These are phyloP conservation scores for Suillus decipiens DNA, from an alignment of 768 basidiomycete genomes.

Conservation along the genomic window DNA sequence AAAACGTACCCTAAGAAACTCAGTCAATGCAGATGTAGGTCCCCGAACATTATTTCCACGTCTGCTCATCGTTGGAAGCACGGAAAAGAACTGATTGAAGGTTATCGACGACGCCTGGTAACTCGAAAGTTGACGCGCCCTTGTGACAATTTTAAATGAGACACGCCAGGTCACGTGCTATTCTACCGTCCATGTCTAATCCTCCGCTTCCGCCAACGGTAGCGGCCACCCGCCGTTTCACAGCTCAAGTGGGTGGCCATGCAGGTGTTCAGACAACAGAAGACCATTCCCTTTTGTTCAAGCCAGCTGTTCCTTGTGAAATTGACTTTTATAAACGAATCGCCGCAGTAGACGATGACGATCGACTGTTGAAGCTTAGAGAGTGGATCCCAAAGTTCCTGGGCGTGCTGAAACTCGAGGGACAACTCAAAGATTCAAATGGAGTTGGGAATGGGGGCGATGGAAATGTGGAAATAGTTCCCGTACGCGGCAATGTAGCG, in stretches of 20 bases:
- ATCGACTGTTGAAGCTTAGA: constrained; percentile 40
- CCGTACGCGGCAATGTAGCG: constrained; percentile 23
- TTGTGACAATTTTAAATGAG: constrained; percentile 6
- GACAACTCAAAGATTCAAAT: constrained; percentile 29
- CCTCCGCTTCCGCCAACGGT: constrained; percentile 18
- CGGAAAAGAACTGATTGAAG: background rate
- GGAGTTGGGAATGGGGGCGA: constrained; percentile 14
- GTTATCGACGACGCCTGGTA: too few species aligned
- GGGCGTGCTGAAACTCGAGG: constrained; percentile 79
- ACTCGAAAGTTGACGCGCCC: background rate
- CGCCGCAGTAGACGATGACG: constrained; percentile 35
- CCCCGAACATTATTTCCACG: constrained; percentile 67
- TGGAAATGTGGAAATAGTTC: constrained; percentile 10
- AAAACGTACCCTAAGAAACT: constrained; percentile 67
- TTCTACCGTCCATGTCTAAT: constrained; percentile 1
- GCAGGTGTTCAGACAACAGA: constrained; percentile 68
- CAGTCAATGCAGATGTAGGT: constrained; percentile 81
- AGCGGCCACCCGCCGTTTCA: constrained; percentile 36
- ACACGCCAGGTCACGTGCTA: constrained; percentile 2
- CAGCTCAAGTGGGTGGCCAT: constrained; percentile 82
- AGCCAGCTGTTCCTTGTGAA: constrained; percentile 67
- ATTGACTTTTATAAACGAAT: constrained; percentile 69
- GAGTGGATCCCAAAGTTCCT: constrained; percentile 74
- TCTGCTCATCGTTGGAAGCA: constrained; percentile 25
- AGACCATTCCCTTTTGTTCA: constrained; percentile 80